Percentiles rank a stretch among this genome's conserved stretches.
Evolutionary conservation across 106 monocot species (phyloP).

Genomic region (Narthecium ossifragum): DNA sequence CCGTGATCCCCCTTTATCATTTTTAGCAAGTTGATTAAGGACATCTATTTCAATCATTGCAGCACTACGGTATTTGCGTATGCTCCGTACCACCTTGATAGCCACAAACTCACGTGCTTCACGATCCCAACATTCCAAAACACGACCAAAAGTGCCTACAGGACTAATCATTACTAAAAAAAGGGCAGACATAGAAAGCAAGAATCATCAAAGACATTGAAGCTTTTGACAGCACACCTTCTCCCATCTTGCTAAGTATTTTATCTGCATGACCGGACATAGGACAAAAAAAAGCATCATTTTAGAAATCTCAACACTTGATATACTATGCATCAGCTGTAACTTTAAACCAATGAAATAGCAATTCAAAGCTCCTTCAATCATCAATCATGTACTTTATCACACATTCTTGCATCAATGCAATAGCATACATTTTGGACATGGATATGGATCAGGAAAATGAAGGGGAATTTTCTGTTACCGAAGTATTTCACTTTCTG

Average conservation of each 20-base stretch:
- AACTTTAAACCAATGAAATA: too few species aligned
- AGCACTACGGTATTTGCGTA: constrained; percentile 80
- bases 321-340: too few species aligned
- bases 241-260: constrained; percentile 91
- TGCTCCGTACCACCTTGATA: constrained; percentile 81
- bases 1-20: constrained; percentile 66
- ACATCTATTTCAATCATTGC: constrained; percentile 98
- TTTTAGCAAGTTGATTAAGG: constrained; percentile 62
- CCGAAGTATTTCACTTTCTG: too few species aligned
- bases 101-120: constrained; percentile 81
- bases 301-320: too few species aligned
- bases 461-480: too few species aligned
- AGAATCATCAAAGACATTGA: neutral
- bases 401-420: too few species aligned
- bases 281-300: too few species aligned
- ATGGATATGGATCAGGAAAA: too few species aligned
- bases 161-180: constrained; percentile 15
- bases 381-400: too few species aligned
- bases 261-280: constrained; percentile 63
- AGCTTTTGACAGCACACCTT: constrained; percentile 49
- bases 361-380: too few species aligned
- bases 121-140: constrained; percentile 98
- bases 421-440: too few species aligned
- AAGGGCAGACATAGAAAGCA: constrained; percentile 2
- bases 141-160: constrained; percentile 97